Base-by-base conservation (phyloP, 805 yeast genomes). In the Candida pseudoglaebosa region DNA sequence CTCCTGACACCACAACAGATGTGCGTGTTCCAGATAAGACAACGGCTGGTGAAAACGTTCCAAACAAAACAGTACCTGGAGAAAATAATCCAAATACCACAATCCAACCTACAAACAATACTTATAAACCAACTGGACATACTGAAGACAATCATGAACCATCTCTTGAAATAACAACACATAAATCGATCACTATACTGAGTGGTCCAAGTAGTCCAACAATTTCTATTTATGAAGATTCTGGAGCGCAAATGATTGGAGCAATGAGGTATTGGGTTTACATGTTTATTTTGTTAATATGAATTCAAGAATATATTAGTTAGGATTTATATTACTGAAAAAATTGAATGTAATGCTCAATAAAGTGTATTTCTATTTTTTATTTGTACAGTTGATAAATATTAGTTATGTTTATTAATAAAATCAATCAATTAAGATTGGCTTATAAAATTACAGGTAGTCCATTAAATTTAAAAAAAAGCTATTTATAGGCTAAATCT, bases 391-490 rank as follows among this genome's bases (percentile, higher is more conserved):
- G n/a, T n/a, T n/a, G n/a, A n/a, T n/a, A n/a, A n/a, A 13, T 31
- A 31, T 31, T 9, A 4, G 12, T 13, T 31, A 14, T 2, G 8
- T 33, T 21, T 33, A 18, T 32, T 13, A 17, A 36, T 36, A 21
- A 8, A 22, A 22, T 22, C 26, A 36, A 31, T 31, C 7, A 18
- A 38, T 20, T 38, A 12, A 37, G 28, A 36, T 28, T 21, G 9
- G 22, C 21, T 30, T 20, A 29, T 30, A 16, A 36, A 29, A 24
- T 17, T 8, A 19, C 7, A 32, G 9, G 20, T 18, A 18, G n/a
- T n/a, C n/a, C n/a, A n/a, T n/a, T n/a, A n/a, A n/a, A n/a, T n/a
- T n/a, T n/a, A n/a, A n/a, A n/a, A n/a, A n/a, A n/a, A n/a, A n/a
- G n/a, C n/a, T n/a, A n/a, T n/a, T n/a, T n/a, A n/a, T n/a, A 8